Base-by-base conservation (phyloP, 805 yeast genomes). In the Kurtzmaniella cleridarum region DNA sequence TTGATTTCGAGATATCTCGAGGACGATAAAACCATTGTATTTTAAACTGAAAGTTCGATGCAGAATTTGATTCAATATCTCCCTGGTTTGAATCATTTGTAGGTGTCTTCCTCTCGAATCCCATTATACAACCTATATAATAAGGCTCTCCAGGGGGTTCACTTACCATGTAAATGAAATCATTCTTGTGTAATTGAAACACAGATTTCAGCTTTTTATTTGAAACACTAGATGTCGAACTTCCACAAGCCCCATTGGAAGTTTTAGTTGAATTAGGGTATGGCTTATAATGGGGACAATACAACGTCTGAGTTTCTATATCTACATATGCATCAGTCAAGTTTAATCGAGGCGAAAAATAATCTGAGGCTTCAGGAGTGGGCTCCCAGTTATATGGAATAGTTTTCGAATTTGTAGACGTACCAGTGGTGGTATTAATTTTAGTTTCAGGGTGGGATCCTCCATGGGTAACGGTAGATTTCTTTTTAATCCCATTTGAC, bases 71-170 rank as follows among this genome's bases (percentile, higher is more conserved):
- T 2, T 48, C 49, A 9, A 38, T 30, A 13, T 1, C 27, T 31
- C n/a, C 36, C 11, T 16, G 27, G 20, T 13, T 13, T 34, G 27
- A 14, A 15, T 27, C 18, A 38, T 5, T 30, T 30, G 10, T 18
- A 5, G 16, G 5, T 6, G 33, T n/a, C 48, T 47, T 54, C 23
- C 34, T 32, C 34, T 51, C 60, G 48, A 89, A 87, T 12, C 90
- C 93, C 69, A 86, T 75, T 30, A 91, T 72, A 31, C 91, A 69
- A 1, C 95, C 98, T 32, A 93, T 75, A 51, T 88, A 86, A 65
- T 84, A 93, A 0, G 98, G 97, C 51, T 88, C 96, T 2, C 95
- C 93, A 0, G 96, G 88, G 1, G 96, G 96, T 57, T 88, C 96
- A 45, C 93, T 79, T 10, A 90, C 73, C 79, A 90, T 79, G 55